Evolutionary conservation across 331 rosid species (phyloP).

Genomic region (Dryas integrifolia): DNA sequence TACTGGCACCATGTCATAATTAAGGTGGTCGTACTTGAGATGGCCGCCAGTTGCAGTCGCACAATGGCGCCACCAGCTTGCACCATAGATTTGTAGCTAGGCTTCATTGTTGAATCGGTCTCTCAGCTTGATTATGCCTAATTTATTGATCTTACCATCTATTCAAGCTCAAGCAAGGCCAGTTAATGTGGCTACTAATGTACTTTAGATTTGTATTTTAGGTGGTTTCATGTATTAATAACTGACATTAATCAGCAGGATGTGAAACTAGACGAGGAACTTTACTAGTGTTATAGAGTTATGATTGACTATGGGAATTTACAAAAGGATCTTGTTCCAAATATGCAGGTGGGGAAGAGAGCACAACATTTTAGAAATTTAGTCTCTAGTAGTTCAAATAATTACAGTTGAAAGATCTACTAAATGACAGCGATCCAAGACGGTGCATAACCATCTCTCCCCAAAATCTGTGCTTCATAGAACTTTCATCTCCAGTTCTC

Average conservation of each 20-base stretch:
- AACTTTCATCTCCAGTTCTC: not conserved
- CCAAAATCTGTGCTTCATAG: not conserved
- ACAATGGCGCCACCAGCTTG: not conserved
- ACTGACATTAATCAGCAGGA: slow-evolving; percentile 15
- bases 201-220: slow-evolving; percentile 24
- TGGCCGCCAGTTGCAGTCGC: not conserved
- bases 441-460: no score
- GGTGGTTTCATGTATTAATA: slow-evolving; percentile 24
- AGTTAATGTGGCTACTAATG: slow-evolving; percentile 16
- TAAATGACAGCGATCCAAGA: no score
- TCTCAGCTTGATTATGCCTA: not conserved
- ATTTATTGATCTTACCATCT: not conserved
- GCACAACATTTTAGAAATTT: no score
- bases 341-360: no score
- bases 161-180: slow-evolving; percentile 6
- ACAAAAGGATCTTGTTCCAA: no score
- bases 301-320: no score
- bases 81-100: not conserved
- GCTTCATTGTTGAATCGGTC: not conserved
- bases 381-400: no score
- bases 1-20: slow-evolving; percentile 32
- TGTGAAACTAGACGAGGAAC: slow-evolving; percentile 1
- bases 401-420: no score
- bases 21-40: slow-evolving; percentile 30
- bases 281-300: not conserved